phyloP scores from a whole-genome alignment of 306 rosid species.

The Dalbergia cultrata region DNA sequence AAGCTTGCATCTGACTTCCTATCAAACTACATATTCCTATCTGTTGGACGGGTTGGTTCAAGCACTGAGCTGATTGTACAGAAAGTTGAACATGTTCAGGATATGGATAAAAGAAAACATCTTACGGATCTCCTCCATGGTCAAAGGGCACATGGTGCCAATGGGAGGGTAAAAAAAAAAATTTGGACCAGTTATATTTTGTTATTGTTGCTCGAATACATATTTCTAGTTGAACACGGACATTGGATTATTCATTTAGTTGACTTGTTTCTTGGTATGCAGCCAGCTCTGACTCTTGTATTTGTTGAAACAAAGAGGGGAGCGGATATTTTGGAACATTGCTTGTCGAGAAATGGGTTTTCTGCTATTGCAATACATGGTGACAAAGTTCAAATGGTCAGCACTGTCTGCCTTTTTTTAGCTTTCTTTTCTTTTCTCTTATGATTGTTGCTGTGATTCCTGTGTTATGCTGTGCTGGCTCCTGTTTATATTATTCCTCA shows the following conservation, averaged over 20 bases:
- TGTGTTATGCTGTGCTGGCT: background rate
- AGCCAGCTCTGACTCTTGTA: conserved; percentile 84
- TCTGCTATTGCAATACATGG: conserved; percentile 97
- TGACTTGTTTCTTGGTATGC: conserved; percentile 29
- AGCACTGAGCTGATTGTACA: conserved; percentile 92
- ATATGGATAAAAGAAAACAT: conserved; percentile 75
- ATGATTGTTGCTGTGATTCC: background rate
- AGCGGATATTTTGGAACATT: conserved; percentile 84
- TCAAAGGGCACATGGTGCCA: conserved; percentile 64
- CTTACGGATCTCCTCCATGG: conserved; percentile 76
- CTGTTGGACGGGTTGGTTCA: conserved; percentile 98
- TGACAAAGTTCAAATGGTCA: conserved; percentile 89
- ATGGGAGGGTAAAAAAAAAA: conserved; percentile 66
- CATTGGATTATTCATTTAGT: background rate
- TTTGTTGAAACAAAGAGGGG: conserved; percentile 98
- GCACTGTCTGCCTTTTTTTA: background rate
- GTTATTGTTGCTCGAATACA: background rate
- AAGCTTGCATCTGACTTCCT: conserved; percentile 90
- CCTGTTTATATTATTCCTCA: background rate
- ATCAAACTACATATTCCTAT: conserved; percentile 74
- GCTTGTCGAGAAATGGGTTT: conserved; percentile 75
- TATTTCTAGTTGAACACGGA: background rate
- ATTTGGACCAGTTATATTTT: background rate
- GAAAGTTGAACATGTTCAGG: conserved; percentile 83
- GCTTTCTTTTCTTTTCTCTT: background rate